phyloP scores from a whole-genome alignment of 2,329 filamentous ascomycete genomes.

The Curvularia sp. region DNA sequence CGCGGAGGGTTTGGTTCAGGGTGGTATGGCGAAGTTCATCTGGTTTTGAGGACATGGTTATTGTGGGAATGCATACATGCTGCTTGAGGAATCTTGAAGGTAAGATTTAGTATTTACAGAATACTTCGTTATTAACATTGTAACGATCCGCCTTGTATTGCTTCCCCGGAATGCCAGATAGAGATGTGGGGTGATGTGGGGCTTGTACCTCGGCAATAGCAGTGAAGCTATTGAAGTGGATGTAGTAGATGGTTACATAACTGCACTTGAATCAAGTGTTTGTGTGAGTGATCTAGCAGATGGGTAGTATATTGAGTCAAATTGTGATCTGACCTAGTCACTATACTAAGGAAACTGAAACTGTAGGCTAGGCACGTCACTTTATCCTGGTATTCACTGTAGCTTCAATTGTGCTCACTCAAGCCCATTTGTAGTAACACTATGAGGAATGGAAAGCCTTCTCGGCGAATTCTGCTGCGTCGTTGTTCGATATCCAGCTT shows the following conservation, averaged over 20 bases:
- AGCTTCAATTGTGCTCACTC: background rate
- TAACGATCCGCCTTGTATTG: background rate
- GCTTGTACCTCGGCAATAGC: conserved; percentile 15
- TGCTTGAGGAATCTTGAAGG: background rate
- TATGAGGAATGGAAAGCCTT: background rate
- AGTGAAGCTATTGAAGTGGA: background rate
- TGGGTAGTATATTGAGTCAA: background rate
- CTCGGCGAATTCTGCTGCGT: background rate
- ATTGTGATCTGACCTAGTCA: background rate
- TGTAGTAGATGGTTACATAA: background rate
- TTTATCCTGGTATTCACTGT: background rate
- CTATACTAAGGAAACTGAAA: background rate
- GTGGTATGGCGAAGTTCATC: conserved; percentile 21
- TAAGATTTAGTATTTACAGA: background rate
- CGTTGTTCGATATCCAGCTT: background rate
- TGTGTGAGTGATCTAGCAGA: background rate
- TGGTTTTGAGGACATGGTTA: conserved; percentile 4
- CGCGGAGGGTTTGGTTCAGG: conserved; percentile 27
- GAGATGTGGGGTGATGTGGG: conserved; percentile 18
- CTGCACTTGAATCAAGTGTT: background rate
- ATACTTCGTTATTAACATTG: no score
- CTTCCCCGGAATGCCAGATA: conserved; percentile 1
- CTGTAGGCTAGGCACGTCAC: background rate
- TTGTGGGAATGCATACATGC: background rate
- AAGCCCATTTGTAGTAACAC: background rate